Evolutionary conservation across 768 basidiomycete genomes (phyloP).

Genomic region (Rhizopogon rudus): DNA sequence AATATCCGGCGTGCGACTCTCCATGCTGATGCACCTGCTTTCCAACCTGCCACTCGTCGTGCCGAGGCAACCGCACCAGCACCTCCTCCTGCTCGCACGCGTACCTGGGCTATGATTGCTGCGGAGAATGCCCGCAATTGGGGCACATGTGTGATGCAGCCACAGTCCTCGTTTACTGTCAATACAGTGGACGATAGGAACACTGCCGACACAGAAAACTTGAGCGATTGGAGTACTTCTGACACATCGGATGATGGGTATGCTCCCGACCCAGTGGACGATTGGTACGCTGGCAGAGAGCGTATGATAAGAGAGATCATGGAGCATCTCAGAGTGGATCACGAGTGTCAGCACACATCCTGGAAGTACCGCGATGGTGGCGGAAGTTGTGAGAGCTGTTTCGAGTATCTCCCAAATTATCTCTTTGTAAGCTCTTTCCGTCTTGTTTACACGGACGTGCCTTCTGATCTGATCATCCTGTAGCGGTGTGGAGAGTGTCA

Average conservation of each 20-base stretch:
- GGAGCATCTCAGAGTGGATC: constrained; percentile 42
- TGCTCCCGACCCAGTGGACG: no score
- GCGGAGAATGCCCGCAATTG: background rate
- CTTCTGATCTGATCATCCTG: background rate
- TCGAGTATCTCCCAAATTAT: constrained; percentile 33
- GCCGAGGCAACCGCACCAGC: constrained; percentile 2
- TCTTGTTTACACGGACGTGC: background rate
- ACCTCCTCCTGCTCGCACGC: background rate
- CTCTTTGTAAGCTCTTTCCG: constrained; percentile 41
- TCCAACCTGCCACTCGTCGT: background rate
- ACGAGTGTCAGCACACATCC: constrained; percentile 42
- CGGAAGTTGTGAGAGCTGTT: constrained; percentile 44
- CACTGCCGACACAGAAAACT: no score
- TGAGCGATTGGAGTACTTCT: no score
- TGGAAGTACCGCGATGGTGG: constrained; percentile 44
- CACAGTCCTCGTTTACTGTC: background rate
- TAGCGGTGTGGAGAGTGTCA: constrained; percentile 31
- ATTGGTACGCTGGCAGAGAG: constrained; percentile 3
- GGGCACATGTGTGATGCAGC: background rate
- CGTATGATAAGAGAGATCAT: constrained; percentile 26
- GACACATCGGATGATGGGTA: no score
- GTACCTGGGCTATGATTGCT: background rate
- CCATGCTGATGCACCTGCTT: background rate
- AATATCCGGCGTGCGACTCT: background rate
- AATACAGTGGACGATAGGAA: background rate